These are phyloP conservation scores for Tolypocladium tundrense DNA, from an alignment of 2,329 filamentous ascomycete genomes.

Conservation along the genomic window DNA sequence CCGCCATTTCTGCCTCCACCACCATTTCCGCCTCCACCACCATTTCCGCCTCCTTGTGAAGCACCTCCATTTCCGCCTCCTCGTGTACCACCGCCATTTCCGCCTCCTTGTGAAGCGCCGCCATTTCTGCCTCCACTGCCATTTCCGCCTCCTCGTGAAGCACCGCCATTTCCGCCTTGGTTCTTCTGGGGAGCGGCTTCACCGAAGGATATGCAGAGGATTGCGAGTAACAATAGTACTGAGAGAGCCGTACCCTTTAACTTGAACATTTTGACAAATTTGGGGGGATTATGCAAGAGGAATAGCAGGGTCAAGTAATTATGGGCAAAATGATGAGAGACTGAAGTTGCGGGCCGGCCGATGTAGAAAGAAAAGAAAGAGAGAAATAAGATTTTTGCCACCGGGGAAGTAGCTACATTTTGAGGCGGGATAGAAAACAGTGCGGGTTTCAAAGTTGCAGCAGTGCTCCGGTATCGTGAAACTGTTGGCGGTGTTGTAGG, in stretches of 20 bases:
- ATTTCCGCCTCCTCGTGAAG: background rate
- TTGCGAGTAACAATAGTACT: background rate
- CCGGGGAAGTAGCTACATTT: background rate
- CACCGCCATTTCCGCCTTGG: background rate
- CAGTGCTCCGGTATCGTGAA: background rate
- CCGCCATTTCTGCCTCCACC: background rate
- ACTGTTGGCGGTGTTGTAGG: background rate
- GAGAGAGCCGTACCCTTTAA: background rate
- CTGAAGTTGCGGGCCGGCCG: background rate
- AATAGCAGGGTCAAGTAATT: background rate
- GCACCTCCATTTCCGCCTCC: too few relatives aligned
- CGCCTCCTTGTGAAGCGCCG: too few relatives aligned
- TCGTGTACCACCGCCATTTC: too few relatives aligned
- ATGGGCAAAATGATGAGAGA: background rate
- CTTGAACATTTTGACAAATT: background rate
- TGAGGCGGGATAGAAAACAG: background rate
- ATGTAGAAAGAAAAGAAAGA: background rate
- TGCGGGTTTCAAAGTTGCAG: background rate
- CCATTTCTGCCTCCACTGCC: too few relatives aligned
- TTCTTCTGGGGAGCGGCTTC: conserved; percentile 3
- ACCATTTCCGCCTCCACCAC: background rate
- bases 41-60: too few relatives aligned
- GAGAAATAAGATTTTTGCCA: background rate
- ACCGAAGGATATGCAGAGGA: background rate
- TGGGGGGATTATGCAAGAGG: background rate